Percentiles rank a stretch among this genome's conserved stretches.
Evolutionary conservation across 768 basidiomycete species (phyloP).

Genomic region (Calocera cornea): DNA sequence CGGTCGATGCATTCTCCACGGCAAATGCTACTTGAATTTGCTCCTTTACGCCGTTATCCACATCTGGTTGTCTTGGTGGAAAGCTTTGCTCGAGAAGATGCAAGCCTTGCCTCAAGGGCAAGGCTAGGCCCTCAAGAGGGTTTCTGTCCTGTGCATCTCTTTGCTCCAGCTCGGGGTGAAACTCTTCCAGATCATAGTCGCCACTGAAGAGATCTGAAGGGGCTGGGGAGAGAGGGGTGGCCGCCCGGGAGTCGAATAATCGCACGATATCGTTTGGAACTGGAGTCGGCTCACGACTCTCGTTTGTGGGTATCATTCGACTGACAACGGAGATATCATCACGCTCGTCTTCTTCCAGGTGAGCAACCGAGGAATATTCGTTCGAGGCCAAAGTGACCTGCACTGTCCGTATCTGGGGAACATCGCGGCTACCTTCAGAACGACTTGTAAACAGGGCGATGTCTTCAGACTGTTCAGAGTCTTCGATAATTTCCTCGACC

Average conservation of each 20-base stretch:
- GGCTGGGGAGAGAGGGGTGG: not conserved
- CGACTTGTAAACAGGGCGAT: no score
- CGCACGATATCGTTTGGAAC: not conserved
- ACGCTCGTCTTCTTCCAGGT: not conserved
- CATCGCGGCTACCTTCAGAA: no score
- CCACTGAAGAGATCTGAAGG: constrained; percentile 2
- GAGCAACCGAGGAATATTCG: not conserved
- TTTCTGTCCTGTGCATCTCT: not conserved
- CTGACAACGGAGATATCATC: constrained; percentile 1
- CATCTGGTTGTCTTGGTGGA: not conserved
- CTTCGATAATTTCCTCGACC: not conserved
- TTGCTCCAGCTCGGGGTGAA: not conserved
- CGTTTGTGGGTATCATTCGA: not conserved
- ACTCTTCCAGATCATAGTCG: not conserved
- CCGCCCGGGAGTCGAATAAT: not conserved
- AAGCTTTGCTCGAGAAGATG: not conserved
- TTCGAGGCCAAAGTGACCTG: not conserved
- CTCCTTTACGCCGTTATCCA: not conserved
- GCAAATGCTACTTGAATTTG: no score
- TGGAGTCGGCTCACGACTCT: not conserved
- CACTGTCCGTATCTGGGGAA: not conserved
- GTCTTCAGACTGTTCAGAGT: no score
- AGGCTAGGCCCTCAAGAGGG: not conserved
- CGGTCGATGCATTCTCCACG: no score
- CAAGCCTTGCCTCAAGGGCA: not conserved